Evolutionary conservation across 1,139 yeast genomes (phyloP), one percentile per base, ranked within the genome.

Genomic region (Lodderomyces oxycetoniae): DNA sequence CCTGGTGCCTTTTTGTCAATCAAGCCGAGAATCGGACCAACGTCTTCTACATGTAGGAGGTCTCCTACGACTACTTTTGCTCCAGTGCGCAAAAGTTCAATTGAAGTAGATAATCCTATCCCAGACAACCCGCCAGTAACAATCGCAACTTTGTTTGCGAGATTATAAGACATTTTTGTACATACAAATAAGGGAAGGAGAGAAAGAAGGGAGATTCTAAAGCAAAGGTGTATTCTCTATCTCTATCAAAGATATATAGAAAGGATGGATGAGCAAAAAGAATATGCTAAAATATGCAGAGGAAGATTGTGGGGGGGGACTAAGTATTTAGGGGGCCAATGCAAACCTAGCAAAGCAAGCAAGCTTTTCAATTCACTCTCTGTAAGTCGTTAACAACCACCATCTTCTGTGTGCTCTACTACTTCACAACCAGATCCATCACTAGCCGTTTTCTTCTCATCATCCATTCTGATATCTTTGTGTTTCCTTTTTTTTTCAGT

Each of bases 91-190:
- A 48, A 46, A 19, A 47, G 37, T 28, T 54, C 55, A 11, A 46
- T 36, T 26, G 52, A 53, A 21, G 55, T 49, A 28, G 47, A 42
- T 7, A 43, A 38, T 8, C 59, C 61, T 27, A 55, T 55, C 11
- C 59, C 59, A 2, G 59, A 52, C n/a, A 53, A 47, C 32, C 58
- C 61, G 5, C 61, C 61, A 5, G 61, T 56, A 20, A 56, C 42
- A 16, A 56, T 40, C 4, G 53, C 57, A 6, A 55, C 50, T 39
- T 53, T 54, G 28, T 44, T 44, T 11, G 38, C 35, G 22, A 45
- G 43, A 27, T 28, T 26, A 25, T 25, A 17, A 5, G 30, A 34
- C 31, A 32, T 28, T 19, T 13, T 23, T 9, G 6, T 29, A 4
- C 8, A 5, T 5, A 22, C 16, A 11, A 14, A 17, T 16, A 15